Percentiles rank a stretch among this genome's conserved stretches.
These are phyloP conservation scores for Rostrohypoxylon terebratum DNA, from an alignment of 495 filamentous ascomycete genomes.

Conservation along the genomic window DNA sequence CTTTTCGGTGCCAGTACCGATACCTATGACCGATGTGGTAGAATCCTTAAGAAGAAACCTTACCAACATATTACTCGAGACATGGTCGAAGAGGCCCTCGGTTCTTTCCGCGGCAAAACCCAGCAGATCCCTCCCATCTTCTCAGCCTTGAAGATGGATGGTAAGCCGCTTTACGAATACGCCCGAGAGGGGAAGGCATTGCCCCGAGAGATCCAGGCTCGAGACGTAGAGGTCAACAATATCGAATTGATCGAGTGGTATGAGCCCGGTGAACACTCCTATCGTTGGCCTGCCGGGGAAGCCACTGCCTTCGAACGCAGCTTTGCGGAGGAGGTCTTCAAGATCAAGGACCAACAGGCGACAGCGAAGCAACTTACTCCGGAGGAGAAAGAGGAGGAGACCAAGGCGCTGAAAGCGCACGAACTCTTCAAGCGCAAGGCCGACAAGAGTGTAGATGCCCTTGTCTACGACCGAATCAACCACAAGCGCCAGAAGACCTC, in stretches of 20 bases:
- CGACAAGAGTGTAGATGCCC: slow-evolving; percentile 57
- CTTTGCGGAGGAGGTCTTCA: slow-evolving; percentile 76
- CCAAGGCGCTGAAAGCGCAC: slow-evolving; percentile 56
- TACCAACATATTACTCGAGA: slow-evolving; percentile 84
- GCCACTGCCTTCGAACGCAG: slow-evolving; percentile 76
- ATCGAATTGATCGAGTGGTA: slow-evolving; percentile 89
- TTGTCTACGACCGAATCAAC: slow-evolving; percentile 56
- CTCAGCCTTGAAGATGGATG: slow-evolving; percentile 90
- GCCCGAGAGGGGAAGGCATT: slow-evolving; percentile 87
- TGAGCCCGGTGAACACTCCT: slow-evolving; percentile 80
- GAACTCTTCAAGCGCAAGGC: slow-evolving; percentile 62
- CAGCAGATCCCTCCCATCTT: slow-evolving; percentile 92
- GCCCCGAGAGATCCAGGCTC: slow-evolving; percentile 82
- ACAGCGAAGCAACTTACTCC: slow-evolving; percentile 55
- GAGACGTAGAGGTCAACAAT: slow-evolving; percentile 79
- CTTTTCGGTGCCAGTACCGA: slow-evolving; percentile 94
- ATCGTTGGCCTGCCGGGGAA: slow-evolving; percentile 79
- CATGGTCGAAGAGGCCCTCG: slow-evolving; percentile 79
- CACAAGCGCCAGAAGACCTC: slow-evolving; percentile 52
- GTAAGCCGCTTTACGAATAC: slow-evolving; percentile 95
- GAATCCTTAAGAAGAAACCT: slow-evolving; percentile 75
- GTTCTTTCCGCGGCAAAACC: slow-evolving; percentile 82
- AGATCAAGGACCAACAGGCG: slow-evolving; percentile 60
- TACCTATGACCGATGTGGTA: slow-evolving; percentile 87
- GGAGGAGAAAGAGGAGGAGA: slow-evolving; percentile 61